Conservation (phyloP, 148 eudicot genomes). For the Amaranthus cruentus region DNA sequence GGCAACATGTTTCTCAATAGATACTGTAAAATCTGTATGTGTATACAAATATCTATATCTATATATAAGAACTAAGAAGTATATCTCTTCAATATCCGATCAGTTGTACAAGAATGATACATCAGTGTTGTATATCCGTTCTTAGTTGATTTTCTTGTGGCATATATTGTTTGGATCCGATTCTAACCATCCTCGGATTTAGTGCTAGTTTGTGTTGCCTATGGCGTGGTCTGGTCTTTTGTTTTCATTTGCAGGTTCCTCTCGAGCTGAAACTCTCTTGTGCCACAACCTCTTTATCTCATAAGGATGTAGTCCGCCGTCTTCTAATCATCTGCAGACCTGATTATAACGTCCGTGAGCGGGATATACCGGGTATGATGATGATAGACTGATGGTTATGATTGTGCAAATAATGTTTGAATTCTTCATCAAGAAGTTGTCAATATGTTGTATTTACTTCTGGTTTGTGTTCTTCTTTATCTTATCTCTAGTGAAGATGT, state of each 20-base stretch:
- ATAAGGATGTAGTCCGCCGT: no score
- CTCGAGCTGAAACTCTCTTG: neutral
- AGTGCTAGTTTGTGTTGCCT: no score
- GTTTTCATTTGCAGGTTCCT: neutral
- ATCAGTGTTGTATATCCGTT: neutral
- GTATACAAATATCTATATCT: conserved; percentile 19
- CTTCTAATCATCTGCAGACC: no score
- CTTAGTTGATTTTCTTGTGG: neutral
- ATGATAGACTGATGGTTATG: no score
- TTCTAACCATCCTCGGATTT: no score
- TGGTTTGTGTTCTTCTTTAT: neutral
- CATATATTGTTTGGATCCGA: neutral
- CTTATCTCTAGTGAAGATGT: neutral
- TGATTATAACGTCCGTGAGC: no score
- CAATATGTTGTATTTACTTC: neutral
- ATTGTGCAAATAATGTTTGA: no score
- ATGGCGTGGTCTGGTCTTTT: no score
- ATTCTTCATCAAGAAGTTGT: neutral
- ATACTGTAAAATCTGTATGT: conserved; percentile 24
- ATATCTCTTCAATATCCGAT: conserved; percentile 2
- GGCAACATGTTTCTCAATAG: conserved; percentile 24
- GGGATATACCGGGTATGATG: no score
- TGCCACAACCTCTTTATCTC: no score
- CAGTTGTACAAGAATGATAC: conserved; percentile 14
- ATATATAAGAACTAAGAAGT: conserved; percentile 1